These are phyloP conservation scores for Batkoa obscura DNA, from an alignment of 371 early-diverging fungal species.

Conservation along the genomic window DNA sequence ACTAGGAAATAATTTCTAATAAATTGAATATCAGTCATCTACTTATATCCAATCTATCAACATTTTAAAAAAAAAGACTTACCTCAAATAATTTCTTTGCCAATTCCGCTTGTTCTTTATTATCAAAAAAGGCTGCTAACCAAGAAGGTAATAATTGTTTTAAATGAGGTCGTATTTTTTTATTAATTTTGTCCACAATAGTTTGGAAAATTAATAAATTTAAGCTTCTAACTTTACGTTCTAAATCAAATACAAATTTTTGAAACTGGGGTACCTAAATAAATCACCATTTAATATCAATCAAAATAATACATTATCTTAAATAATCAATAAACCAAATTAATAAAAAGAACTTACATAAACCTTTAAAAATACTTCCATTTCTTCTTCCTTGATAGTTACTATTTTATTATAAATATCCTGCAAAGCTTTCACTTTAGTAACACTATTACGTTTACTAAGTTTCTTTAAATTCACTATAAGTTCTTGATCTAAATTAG, in stretches of 20 bases:
- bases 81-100: constrained; percentile 33
- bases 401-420: constrained; percentile 32
- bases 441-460: constrained; percentile 38
- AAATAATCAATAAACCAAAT: too few species aligned
- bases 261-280: constrained; percentile 24
- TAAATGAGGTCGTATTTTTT: constrained; percentile 34
- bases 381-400: constrained; percentile 14
- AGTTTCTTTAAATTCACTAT: constrained; percentile 36
- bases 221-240: constrained; percentile 33
- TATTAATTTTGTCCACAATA: constrained; percentile 29
- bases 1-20: constrained; percentile 26
- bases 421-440: constrained; percentile 47
- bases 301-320: not conserved
- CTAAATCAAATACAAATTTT: constrained; percentile 35
- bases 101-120: constrained; percentile 27
- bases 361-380: constrained; percentile 8
- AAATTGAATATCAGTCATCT: not conserved
- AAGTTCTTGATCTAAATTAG: constrained; percentile 20
- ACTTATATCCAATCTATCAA: not conserved
- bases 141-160: constrained; percentile 38
- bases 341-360: constrained; percentile 8
- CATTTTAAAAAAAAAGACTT: not conserved
- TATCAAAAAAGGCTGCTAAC: constrained; percentile 36
- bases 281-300: not conserved
- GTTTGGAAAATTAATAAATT: constrained; percentile 27